A percentile compares a stretch with the other conserved stretches of the same genome.
phyloP scores from a whole-genome alignment of 805 yeast genomes.

The Pichia ethanolica region DNA sequence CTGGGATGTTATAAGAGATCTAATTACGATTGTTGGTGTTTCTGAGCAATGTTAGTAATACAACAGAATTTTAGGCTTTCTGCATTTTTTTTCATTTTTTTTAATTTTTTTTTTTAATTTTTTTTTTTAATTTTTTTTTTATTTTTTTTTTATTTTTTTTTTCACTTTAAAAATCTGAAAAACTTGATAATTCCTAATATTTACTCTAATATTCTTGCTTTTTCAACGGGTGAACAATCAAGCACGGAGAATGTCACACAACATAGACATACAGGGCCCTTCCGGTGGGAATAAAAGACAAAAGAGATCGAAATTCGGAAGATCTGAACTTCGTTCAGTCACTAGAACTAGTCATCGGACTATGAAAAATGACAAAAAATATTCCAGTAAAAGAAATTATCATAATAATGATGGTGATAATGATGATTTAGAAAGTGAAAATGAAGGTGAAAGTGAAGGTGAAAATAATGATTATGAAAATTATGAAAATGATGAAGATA shows the following conservation, averaged over 20 bases:
- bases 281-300: conserved; percentile 1
- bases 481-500: conserved; percentile 18
- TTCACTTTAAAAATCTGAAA: too few relatives aligned
- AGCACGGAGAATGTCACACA: neutral
- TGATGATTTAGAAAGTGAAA: conserved; percentile 11
- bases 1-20: too few relatives aligned
- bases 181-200: too few relatives aligned
- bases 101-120: too few relatives aligned
- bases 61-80: too few relatives aligned
- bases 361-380: conserved; percentile 11
- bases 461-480: conserved; percentile 19
- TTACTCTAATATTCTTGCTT: neutral
- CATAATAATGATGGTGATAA: neutral
- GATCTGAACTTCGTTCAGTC: conserved; percentile 53
- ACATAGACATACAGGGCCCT: neutral
- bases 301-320: conserved; percentile 38
- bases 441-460: conserved; percentile 27
- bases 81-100: too few relatives aligned
- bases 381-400: neutral
- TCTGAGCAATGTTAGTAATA: too few relatives aligned
- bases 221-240: neutral
- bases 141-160: too few relatives aligned
- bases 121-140: too few relatives aligned
- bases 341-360: conserved; percentile 43
- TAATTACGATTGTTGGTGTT: too few relatives aligned